Base-by-base conservation (phyloP, 176 grass and related monocot genomes). In the Juncus inflexus region DNA sequence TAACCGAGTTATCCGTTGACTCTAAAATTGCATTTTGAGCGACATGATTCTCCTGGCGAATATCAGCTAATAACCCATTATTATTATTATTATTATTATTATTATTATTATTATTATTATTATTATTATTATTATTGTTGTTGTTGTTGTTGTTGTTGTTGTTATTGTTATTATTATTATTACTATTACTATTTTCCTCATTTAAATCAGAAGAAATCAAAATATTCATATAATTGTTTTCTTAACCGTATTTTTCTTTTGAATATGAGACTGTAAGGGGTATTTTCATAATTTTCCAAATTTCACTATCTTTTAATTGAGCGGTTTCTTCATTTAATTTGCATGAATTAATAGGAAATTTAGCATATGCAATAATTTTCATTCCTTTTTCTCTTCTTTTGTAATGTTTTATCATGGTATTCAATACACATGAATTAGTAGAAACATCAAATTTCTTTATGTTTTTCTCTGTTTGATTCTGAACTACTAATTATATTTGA, bases 1-100 rank as follows among this genome's bases (percentile, higher is more conserved):
- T 4, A 66, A 97, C 92, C 92, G 61, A 71, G 76, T 80, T 89
- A 89, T 16, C 56, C 75, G 54, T 70, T 69, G 72, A 89, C 74
- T 62, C 50, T 89, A 49, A 35, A 84, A 89, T 91, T 37, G 39
- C 79, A 62, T 61, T 66, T 43, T 70, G 62, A 51, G 28, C 55
- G 16, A 63, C 61, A 11, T 37, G 11, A 41, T 61, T 57, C 35
- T 82, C 72, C n/a, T 75, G 64, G 71, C 76, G 85, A 70, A 97
- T 86, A 80, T 97, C 88, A 15, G 72, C 85, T 61, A 97, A 83
- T 53, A 97, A 69, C 79, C 92, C 92, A 60, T 97, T 97, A 61
- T 89, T 76, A 68, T 97, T 87, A 14, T 52, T 52, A 52, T 52
- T 8, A 52, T 52, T 12, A 2, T 52, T 12, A 52, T 52, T 52